Percentiles rank a stretch among this genome's conserved stretches.
These are phyloP conservation scores for Zopfia rhizophila DNA, from an alignment of 2,329 filamentous ascomycete species.

Conservation along the genomic window DNA sequence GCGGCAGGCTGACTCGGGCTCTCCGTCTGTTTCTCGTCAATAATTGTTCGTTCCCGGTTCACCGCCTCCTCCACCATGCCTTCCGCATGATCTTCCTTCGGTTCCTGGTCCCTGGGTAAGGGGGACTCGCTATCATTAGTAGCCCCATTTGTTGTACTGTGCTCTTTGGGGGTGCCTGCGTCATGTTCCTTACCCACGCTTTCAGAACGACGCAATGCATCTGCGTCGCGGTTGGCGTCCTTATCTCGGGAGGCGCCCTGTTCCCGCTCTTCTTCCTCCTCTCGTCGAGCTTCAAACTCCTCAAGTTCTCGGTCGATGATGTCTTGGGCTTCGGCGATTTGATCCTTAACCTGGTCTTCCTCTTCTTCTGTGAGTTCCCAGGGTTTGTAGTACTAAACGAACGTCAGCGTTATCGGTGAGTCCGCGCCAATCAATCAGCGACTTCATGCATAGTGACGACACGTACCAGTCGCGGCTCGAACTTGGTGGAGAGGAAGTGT, in stretches of 20 bases:
- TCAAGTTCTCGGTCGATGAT: conserved; percentile 72
- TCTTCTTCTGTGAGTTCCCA: conserved; percentile 78
- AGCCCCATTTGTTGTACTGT: conserved; percentile 33
- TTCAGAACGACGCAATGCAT: conserved; percentile 24
- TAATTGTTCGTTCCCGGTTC: conserved; percentile 25
- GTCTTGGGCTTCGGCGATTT: conserved; percentile 73
- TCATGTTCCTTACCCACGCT: conserved; percentile 34
- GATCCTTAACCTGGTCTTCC: conserved; percentile 74
- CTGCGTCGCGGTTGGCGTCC: conserved; percentile 26
- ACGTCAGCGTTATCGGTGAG: conserved; percentile 35
- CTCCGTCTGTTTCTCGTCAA: conserved; percentile 29
- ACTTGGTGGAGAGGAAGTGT: conserved; percentile 75
- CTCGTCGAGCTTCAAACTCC: conserved; percentile 65
- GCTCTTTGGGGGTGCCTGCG: conserved; percentile 31
- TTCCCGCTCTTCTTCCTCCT: conserved; percentile 39
- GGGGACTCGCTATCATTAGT: conserved; percentile 36
- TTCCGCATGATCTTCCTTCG: conserved; percentile 36
- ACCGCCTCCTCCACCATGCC: conserved; percentile 28
- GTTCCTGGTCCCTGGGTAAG: conserved; percentile 34
- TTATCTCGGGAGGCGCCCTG: conserved; percentile 22
- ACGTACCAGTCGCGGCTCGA: conserved; percentile 79
- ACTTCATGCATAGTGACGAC: conserved; percentile 3
- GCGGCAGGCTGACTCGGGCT: conserved; percentile 38
- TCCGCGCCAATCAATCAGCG: conserved; percentile 1
- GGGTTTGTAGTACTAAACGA: conserved; percentile 80